Base-by-base conservation (phyloP, 768 basidiomycete species). In the Russula virescens region DNA sequence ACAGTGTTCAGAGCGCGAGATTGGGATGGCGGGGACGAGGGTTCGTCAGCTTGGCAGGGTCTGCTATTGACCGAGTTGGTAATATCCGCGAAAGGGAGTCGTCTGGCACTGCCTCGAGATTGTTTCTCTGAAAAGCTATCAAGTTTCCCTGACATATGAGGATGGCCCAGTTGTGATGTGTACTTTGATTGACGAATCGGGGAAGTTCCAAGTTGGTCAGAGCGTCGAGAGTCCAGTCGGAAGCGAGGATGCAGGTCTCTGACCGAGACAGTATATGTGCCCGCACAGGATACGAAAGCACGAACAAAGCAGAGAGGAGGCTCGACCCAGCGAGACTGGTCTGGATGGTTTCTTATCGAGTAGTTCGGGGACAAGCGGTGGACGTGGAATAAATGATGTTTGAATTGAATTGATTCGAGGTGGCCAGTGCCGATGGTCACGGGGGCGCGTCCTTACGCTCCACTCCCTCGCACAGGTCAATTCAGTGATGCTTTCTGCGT, bases 41-140 rank as follows among this genome's bases (percentile, higher is more conserved):
- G 50, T 11, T 56, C 53, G 23, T 38, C 49, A 23, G 48, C 48
- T 47, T 34, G 40, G 16, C 58, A 21, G 18, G 25, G 16, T 28
- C 43, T 26, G 23, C n/a, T 23, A 38, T 56, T 47, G 21, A 54
- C 6, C 14, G 8, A 49, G 50, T 66, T 59, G 47, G 65, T 66
- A n/a, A 66, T 66, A 53, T 66, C 65, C 19, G 55, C 28, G 45
- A 66, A 60, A 38, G 65, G 65, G n/a, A 13, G 55, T 23, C 65
- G 51, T 48, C 35, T 51, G 34, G 18, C 23, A 11, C 10, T 35
- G 50, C n/a, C 38, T 52, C 35, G 42, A 49, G n/a, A 45, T 53
- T 56, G 43, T 46, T 47, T 57, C 34, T 50, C 48, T 31, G 40
- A 46, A 31, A 31, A 31, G 31, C 31, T 31, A 31, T 31, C 31